phyloP scores from a whole-genome alignment of 2,329 filamentous ascomycete genomes.

The Colletotrichum salicis region DNA sequence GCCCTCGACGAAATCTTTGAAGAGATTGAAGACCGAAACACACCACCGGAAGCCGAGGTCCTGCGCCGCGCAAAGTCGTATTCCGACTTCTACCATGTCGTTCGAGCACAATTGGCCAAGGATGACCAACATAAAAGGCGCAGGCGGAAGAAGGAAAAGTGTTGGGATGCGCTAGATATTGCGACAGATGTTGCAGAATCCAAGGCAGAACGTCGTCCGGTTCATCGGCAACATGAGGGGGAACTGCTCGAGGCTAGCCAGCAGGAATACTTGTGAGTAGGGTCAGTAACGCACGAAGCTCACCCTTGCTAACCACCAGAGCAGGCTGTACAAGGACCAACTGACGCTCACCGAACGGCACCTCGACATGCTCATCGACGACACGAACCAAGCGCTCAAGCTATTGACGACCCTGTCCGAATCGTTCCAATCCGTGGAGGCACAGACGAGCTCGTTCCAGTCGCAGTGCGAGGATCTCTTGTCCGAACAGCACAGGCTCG shows the following conservation, averaged over 20 bases:
- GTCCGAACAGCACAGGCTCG: conserved; percentile 81
- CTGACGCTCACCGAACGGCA: conserved; percentile 83
- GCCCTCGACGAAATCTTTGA: conserved; percentile 69
- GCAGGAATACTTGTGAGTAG: conserved; percentile 80
- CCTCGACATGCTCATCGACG: conserved; percentile 80
- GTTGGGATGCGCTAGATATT: conserved; percentile 63
- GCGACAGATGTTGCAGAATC: conserved; percentile 38
- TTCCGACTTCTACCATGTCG: conserved; percentile 78
- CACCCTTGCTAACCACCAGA: neutral
- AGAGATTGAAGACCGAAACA: conserved; percentile 63
- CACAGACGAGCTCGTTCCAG: conserved; percentile 92
- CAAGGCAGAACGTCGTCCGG: conserved; percentile 12
- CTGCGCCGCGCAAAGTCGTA: conserved; percentile 79
- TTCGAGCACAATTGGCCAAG: conserved; percentile 66
- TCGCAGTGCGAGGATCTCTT: conserved; percentile 90
- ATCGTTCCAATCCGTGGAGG: conserved; percentile 88
- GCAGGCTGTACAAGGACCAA: conserved; percentile 81
- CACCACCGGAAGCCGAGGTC: conserved; percentile 74
- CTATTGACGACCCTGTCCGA: conserved; percentile 82
- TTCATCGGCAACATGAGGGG: conserved; percentile 70
- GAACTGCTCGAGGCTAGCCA: conserved; percentile 84
- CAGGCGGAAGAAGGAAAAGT: conserved; percentile 54
- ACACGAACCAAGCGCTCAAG: conserved; percentile 79
- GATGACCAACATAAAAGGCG: conserved; percentile 54
- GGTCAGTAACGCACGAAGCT: neutral